Percentiles rank a stretch among this genome's conserved stretches.
Evolutionary conservation across 2,329 filamentous ascomycete genomes (phyloP).

Genomic region (Hymenoscyphus occultus): DNA sequence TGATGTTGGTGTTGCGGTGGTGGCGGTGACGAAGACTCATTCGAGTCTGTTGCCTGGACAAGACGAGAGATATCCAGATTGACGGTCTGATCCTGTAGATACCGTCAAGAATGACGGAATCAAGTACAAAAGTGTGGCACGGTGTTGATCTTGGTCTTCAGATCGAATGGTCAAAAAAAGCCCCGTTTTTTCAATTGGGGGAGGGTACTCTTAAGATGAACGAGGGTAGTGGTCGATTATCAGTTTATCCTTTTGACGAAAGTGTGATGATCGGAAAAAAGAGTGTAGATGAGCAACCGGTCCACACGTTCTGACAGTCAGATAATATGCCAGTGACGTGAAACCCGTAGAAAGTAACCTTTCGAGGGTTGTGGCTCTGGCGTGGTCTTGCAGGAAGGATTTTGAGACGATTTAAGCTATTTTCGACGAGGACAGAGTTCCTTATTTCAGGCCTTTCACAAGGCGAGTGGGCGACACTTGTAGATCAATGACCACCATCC

Average conservation of each 20-base stretch:
- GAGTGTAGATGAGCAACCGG: conserved; percentile 17
- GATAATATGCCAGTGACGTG: conserved; percentile 28
- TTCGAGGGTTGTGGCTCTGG: conserved; percentile 23
- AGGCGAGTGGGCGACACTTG: conserved; percentile 43
- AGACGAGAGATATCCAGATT: conserved; percentile 95
- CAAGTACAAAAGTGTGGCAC: conserved; percentile 31
- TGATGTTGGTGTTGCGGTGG: conserved; percentile 29
- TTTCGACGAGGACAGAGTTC: conserved; percentile 34
- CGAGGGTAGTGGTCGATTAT: conserved; percentile 22
- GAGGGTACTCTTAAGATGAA: conserved; percentile 15
- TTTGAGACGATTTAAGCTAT: conserved; percentile 33
- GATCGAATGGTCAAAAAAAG: conserved; percentile 10
- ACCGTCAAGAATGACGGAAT: conserved; percentile 37
- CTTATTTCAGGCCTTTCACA: conserved; percentile 38
- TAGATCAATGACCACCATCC: conserved; percentile 40
- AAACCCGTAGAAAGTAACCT: conserved; percentile 28
- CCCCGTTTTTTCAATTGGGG: conserved; percentile 20
- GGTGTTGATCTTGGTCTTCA: conserved; percentile 21
- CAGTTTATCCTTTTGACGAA: conserved; percentile 23
- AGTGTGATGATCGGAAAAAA: conserved; percentile 16
- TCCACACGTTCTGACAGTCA: conserved; percentile 23
- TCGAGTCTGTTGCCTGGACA: conserved; percentile 72
- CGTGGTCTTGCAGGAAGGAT: conserved; percentile 27
- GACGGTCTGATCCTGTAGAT: conserved; percentile 47
- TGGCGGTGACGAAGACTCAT: conserved; percentile 60